Evolutionary conservation across 805 yeast species (phyloP).

Genomic region (Blastobotrys muscicola): DNA sequence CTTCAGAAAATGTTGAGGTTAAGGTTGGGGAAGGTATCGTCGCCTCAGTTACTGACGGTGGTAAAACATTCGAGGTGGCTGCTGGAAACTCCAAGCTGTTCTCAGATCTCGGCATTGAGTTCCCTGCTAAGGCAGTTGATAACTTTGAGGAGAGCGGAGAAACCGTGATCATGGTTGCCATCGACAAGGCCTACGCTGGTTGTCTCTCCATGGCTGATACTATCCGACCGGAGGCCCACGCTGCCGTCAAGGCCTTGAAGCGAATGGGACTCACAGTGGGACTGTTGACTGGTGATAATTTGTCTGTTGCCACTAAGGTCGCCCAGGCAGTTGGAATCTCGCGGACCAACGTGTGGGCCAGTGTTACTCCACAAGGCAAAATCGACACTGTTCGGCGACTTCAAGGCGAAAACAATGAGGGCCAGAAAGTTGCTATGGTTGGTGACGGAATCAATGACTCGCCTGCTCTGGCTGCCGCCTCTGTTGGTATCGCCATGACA

Average conservation of each 20-base stretch:
- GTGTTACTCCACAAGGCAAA: constrained; percentile 69
- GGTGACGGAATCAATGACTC: constrained; percentile 99
- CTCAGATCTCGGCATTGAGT: not conserved
- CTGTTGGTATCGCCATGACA: constrained; percentile 83
- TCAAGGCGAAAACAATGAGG: constrained; percentile 28
- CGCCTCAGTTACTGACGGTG: constrained; percentile 17
- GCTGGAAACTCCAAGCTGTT: constrained; percentile 1
- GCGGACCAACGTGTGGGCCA: constrained; percentile 55
- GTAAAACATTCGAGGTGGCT: constrained; percentile 1
- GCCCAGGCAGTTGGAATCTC: constrained; percentile 64
- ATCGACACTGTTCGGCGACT: constrained; percentile 53
- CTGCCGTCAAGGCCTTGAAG: constrained; percentile 47
- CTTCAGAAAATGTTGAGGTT: constrained; percentile 18
- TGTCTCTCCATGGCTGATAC: constrained; percentile 58
- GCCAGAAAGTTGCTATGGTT: constrained; percentile 59
- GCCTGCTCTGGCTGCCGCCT: constrained; percentile 84
- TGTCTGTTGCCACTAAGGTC: constrained; percentile 49
- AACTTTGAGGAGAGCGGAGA: constrained; percentile 21
- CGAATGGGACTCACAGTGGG: constrained; percentile 53
- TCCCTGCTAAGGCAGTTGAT: not conserved
- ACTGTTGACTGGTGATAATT: constrained; percentile 85
- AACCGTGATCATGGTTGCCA: constrained; percentile 47
- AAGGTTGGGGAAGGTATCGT: constrained; percentile 28
- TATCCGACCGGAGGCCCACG: constrained; percentile 54
- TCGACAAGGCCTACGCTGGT: constrained; percentile 55